Evolutionary conservation across 179 eudicot genomes (phyloP), one percentile per base, ranked within the genome.

Genomic region (Beta corolliflora): DNA sequence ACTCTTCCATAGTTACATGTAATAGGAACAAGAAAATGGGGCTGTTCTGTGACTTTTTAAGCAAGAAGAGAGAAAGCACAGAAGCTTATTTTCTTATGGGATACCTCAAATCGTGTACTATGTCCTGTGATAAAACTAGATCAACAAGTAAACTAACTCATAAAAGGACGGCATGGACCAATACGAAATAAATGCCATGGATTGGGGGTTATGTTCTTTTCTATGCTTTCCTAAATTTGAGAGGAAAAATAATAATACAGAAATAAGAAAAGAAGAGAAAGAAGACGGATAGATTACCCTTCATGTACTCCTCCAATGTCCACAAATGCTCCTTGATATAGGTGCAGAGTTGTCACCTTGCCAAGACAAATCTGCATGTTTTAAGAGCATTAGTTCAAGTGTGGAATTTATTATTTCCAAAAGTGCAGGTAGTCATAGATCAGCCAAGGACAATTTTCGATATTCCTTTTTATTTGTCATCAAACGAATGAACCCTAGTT

Each of bases 221-320:
- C 25, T 25, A 25, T 25, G 12, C n/a, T 53, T 53, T 36, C 29
- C 12, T 56, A 68, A 23, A 60, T 71, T 52, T 15, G 63, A 29
- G 59, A 18, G 29, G 41, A 52, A 64, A 58, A 61, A 54, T 21
- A 25, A 25, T 25, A 25, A 25, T 25, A 25, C 25, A 50, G 19
- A 36, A 53, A 56, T 10, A 50, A 73, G 52, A 75, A 66, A 61
- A 71, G 73, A 79, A 21, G 78, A 82, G 25, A 29, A 72, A 13
- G 23, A 63, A 72, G 63, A 76, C 82, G 5, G 58, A 72, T 11
- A 78, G 73, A 41, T 87, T 88, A 94, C 99, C 99, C 99, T 11
- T 94, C 99, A 89, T 96, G 80, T 74, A 96, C 99, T 81, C 99
- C 98, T 87, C 99, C 99, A 86, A 96, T 93, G 88, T 96, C 98